Evolutionary conservation across 805 yeast species (phyloP), one percentile per base, ranked within the genome.

Genomic region (Yamadazyma paraphyllophila): DNA sequence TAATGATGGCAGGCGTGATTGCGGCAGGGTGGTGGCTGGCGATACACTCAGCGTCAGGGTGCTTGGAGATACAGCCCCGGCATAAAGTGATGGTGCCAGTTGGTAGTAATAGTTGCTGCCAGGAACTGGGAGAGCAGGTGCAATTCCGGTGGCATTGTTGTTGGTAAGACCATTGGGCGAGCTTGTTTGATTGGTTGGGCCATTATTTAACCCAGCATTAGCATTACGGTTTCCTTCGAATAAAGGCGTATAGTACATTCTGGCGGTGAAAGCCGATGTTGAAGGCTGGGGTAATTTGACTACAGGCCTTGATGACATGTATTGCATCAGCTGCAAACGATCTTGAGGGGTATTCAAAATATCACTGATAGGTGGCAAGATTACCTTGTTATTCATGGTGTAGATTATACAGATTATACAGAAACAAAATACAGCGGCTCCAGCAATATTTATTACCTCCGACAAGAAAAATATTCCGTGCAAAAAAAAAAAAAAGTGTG

Each of bases 321-420:
- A n/a, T 29, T 29, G 31, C 31, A 29, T 4, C 13, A 11, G 31
- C 7, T 10, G 13, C 11, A n/a, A 29, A 29, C 31, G 31, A n/a
- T 27, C 43, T 17, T 32, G 36, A 8, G 30, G 14, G 12, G 29
- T 37, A 30, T 51, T 52, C 36, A 71, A 59, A 20, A 71, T 66
- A 55, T 71, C 73, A n/a, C 70, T 65, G 30, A 71, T 70, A 3
- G 75, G 73, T 9, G 75, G 76, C 53, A 71, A 64, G 20, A 67
- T 62, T 11, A 71, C 58, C 44, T 61, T 62, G 45, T 51, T 51
- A 33, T 51, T 41, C 55, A 51, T 51, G 11, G 2, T 44, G 7
- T 14, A 29, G 13, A 29, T 29, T 40, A 31, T 40, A 20, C 13
- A 35, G 17, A 20, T 20, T 20, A 20, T 20, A 20, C 24, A 24